Evolutionary conservation across 2,329 filamentous ascomycete genomes (phyloP), one percentile per base, ranked within the genome.

Genomic region (Phyllosticta paracitricarpa): DNA sequence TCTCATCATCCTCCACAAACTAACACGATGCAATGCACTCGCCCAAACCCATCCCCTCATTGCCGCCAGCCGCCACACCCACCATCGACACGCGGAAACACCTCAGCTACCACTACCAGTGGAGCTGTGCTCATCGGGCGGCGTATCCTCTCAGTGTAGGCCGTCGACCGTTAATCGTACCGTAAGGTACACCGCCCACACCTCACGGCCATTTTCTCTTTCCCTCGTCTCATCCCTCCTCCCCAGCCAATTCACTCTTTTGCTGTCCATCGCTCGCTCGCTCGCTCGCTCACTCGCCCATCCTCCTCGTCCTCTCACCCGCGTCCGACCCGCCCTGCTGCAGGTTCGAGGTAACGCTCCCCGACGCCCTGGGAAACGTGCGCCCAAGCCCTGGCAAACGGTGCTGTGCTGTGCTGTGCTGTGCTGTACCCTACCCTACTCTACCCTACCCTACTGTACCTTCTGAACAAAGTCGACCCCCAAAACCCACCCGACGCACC

Each of bases 371-470:
- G 57, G 60, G 60, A 58, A 48, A 56, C 59, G 59, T 61, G 54
- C 56, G 60, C 60, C 48, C 54, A 54, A 56, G 58, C 59, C 55
- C 60, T 54, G 60, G 59, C 59, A 57, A 57, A 61, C 59, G 59
- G 59, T 28, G 26, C 57, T 48, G 30, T 24, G 51, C 6, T 19
- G 17, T 26, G 28, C 28, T 30, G 28, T 8, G 4, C 28, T 51
- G 57, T 28, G 30, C 57, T 22, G 25, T 7, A 35, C 28, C 51
- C 56, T 58, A 35, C 48, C 26, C 57, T 59, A 24, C 57, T n/a
- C 56, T 22, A 14, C 30, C 14, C 57, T 58, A 19, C 56, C 12
- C 51, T 59, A 51, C 57, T 40, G 51, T 56, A 35, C 59, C 56
- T 52, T 33, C 55, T 51, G 55, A 59, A 59, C 51, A 54, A 61